phyloP scores from a whole-genome alignment of 495 filamentous ascomycete genomes.

The Aeminium ludgeri region DNA sequence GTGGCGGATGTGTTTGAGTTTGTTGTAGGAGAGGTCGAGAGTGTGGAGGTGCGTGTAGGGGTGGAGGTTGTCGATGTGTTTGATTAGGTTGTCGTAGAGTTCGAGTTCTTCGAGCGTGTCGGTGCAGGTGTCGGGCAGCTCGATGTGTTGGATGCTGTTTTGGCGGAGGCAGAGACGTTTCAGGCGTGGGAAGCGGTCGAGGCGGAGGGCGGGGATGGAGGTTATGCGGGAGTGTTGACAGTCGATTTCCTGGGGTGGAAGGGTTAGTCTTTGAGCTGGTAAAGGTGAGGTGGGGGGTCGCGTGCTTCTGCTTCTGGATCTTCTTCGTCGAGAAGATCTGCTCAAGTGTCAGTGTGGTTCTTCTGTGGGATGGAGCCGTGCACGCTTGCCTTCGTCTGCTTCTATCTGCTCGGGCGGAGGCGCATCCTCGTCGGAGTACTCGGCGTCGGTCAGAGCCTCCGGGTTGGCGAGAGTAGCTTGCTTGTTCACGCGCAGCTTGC shows the following conservation, averaged over 20 bases:
- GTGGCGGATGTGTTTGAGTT: constrained; percentile 96
- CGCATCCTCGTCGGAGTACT: constrained; percentile 73
- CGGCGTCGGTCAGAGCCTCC: constrained; percentile 62
- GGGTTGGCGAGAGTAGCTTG: constrained; percentile 50
- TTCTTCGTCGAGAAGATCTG: constrained; percentile 52
- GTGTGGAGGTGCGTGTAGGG: constrained; percentile 53
- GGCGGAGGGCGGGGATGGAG: constrained; percentile 57
- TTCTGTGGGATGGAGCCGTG: neutral
- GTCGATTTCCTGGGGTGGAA: constrained; percentile 54
- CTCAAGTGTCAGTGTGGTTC: no score
- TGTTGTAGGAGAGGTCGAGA: constrained; percentile 93
- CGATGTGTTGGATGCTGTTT: constrained; percentile 69
- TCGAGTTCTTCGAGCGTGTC: constrained; percentile 65
- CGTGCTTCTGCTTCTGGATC: constrained; percentile 40
- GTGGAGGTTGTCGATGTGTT: constrained; percentile 71
- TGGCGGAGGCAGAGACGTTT: constrained; percentile 83
- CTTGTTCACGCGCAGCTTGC: constrained; percentile 63
- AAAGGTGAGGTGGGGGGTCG: constrained; percentile 3
- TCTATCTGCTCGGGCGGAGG: constrained; percentile 56
- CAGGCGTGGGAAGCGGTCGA: constrained; percentile 64
- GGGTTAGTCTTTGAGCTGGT: no score
- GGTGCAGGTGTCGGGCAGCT: constrained; percentile 47
- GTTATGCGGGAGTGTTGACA: constrained; percentile 69
- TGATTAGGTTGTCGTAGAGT: constrained; percentile 94
- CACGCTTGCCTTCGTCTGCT: constrained; percentile 58